Percentiles rank a stretch among this genome's conserved stretches.
Conservation (phyloP, 306 rosid species). For the Acacia melanoxylon region DNA sequence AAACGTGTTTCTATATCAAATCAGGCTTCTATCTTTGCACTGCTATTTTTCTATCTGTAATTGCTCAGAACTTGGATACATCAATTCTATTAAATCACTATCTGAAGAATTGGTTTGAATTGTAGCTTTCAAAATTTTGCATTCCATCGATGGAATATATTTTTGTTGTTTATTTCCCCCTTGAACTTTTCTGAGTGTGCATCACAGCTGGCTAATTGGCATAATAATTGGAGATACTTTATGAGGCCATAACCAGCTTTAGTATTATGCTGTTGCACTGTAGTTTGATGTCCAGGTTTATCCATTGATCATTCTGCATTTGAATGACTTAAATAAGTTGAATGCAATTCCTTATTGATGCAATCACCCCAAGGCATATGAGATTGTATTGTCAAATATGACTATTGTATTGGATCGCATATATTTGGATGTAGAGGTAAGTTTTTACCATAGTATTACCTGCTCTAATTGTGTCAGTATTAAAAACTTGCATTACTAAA, state of each 20-base stretch:
- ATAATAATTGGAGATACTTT: not conserved
- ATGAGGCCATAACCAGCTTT: not conserved
- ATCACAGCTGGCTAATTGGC: slow-evolving; percentile 1
- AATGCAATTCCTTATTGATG: slow-evolving; percentile 3
- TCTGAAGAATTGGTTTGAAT: slow-evolving; percentile 3
- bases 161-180: slow-evolving; percentile 1
- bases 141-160: not conserved
- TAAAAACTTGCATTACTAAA: too few relatives aligned
- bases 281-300: slow-evolving; percentile 15
- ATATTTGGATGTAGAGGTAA: too few relatives aligned
- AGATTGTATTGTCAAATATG: too few relatives aligned
- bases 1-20: not conserved
- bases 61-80: slow-evolving; percentile 1
- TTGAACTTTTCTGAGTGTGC: not conserved
- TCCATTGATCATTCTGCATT: slow-evolving; percentile 20
- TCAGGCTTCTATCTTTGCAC: not conserved
- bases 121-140: not conserved
- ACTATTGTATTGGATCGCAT: too few relatives aligned
- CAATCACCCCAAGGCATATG: too few relatives aligned
- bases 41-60: not conserved
- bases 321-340: not conserved
- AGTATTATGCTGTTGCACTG: not conserved
- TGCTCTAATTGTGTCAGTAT: too few relatives aligned
- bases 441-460: too few relatives aligned
- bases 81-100: not conserved